A percentile compares a stretch with the other conserved stretches of the same genome.
These are phyloP conservation scores for Salix viminalis DNA, from an alignment of 345 rosid genomes.

Conservation along the genomic window DNA sequence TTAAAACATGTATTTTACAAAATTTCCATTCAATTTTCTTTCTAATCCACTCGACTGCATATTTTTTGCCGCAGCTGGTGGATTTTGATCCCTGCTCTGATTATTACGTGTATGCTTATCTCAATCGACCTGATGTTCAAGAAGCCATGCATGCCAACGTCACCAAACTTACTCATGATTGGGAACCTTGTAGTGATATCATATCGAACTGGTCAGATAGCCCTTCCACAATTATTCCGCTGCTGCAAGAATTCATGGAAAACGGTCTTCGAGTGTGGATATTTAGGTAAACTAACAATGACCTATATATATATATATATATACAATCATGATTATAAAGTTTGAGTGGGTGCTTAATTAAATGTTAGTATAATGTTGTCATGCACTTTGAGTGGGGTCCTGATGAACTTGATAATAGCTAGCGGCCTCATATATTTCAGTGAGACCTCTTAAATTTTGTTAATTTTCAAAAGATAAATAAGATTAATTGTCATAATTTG, in stretches of 20 bases:
- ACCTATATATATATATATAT: too few relatives aligned
- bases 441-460: neutral
- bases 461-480: neutral
- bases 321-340: too few relatives aligned
- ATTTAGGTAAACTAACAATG: slow-evolving; percentile 38
- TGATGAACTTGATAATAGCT: neutral
- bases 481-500: neutral
- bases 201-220: slow-evolving; percentile 57
- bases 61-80: slow-evolving; percentile 26
- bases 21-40: neutral
- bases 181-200: slow-evolving; percentile 71
- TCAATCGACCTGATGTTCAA: slow-evolving; percentile 73
- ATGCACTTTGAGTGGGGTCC: too few relatives aligned
- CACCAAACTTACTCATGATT: slow-evolving; percentile 56
- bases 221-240: slow-evolving; percentile 64
- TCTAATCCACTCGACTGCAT: too few relatives aligned
- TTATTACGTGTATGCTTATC: slow-evolving; percentile 54
- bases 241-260: slow-evolving; percentile 48
- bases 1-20: neutral
- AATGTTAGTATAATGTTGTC: neutral
- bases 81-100: slow-evolving; percentile 70
- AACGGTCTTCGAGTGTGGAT: slow-evolving; percentile 65
- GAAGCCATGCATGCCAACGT: slow-evolving; percentile 76
- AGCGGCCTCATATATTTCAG: neutral
- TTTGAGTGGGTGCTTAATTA: too few relatives aligned